Conservation (phyloP, 2,329 filamentous ascomycete genomes). For the Lojkania enalia region DNA sequence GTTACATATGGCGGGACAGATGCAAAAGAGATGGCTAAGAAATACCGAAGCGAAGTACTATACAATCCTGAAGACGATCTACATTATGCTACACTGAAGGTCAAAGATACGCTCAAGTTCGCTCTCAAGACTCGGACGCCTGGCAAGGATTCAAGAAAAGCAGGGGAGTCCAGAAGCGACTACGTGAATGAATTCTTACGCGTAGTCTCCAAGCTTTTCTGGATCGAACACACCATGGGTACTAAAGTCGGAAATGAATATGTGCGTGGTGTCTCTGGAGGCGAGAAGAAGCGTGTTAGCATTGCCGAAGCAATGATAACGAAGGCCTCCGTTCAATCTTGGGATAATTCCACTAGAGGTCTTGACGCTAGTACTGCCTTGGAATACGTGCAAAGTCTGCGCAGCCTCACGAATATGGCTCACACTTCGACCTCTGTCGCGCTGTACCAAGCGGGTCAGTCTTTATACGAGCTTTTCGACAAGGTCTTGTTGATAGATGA, state of each 20-base stretch:
- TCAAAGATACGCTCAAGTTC: constrained; percentile 73
- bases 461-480: constrained; percentile 44
- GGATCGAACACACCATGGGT: constrained; percentile 70
- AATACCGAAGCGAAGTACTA: constrained; percentile 67
- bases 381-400: constrained; percentile 70
- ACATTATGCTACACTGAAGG: constrained; percentile 77
- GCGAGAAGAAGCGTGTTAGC: constrained; percentile 54
- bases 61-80: constrained; percentile 80
- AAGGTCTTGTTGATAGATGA: constrained; percentile 48
- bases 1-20: constrained; percentile 59
- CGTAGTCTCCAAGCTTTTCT: constrained; percentile 71
- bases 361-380: constrained; percentile 74
- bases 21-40: constrained; percentile 55
- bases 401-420: constrained; percentile 66
- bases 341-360: constrained; percentile 69
- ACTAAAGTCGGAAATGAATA: constrained; percentile 78
- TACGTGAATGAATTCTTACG: constrained; percentile 65
- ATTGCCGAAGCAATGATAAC: constrained; percentile 56
- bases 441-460: constrained; percentile 67
- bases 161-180: constrained; percentile 63
- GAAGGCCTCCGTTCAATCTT: constrained; percentile 42
- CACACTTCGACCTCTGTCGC: constrained; percentile 66
- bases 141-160: constrained; percentile 61
- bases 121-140: constrained; percentile 71
- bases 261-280: constrained; percentile 62